These are phyloP conservation scores for Xylaria sp. DNA, from an alignment of 2,329 filamentous ascomycete species.

Conservation along the genomic window DNA sequence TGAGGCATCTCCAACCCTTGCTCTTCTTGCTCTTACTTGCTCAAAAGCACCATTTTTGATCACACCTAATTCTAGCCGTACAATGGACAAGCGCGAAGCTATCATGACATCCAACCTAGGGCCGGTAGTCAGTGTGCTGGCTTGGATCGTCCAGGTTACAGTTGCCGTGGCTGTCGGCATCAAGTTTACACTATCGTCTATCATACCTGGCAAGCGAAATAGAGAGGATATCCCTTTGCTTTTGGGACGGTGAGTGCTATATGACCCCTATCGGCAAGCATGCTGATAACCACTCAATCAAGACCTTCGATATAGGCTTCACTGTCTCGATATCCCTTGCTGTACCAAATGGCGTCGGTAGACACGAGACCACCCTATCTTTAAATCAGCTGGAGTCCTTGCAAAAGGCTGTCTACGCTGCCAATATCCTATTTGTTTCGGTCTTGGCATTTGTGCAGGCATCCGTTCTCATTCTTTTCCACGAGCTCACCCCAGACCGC, in stretches of 20 bases:
- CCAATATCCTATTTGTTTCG: slow-evolving; percentile 34
- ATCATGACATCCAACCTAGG: slow-evolving; percentile 35
- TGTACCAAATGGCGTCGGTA: slow-evolving; percentile 35
- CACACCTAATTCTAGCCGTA: slow-evolving; percentile 10
- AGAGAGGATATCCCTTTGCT: slow-evolving; percentile 33
- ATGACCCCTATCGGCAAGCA: neutral
- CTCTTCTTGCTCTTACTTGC: neutral
- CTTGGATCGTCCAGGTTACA: slow-evolving; percentile 36
- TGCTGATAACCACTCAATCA: slow-evolving; percentile 19
- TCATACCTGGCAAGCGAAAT: slow-evolving; percentile 29
- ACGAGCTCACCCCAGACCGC: slow-evolving; percentile 32
- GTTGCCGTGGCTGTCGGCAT: slow-evolving; percentile 35
- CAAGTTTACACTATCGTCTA: slow-evolving; percentile 36
- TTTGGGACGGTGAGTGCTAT: slow-evolving; percentile 30
- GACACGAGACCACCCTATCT: slow-evolving; percentile 32
- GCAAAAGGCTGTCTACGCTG: slow-evolving; percentile 33
- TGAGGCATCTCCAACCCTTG: neutral
- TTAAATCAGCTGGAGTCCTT: slow-evolving; percentile 32
- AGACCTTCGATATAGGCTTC: slow-evolving; percentile 37
- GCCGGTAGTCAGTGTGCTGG: slow-evolving; percentile 36
- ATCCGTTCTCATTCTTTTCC: slow-evolving; percentile 35
- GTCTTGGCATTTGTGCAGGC: slow-evolving; percentile 31
- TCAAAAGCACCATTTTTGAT: neutral
- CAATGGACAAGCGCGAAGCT: slow-evolving; percentile 37
- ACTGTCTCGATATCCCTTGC: slow-evolving; percentile 35